Evolutionary conservation across 768 basidiomycete genomes (phyloP), one percentile per base, ranked within the genome.

Genomic region (Boletus reticuloceps): DNA sequence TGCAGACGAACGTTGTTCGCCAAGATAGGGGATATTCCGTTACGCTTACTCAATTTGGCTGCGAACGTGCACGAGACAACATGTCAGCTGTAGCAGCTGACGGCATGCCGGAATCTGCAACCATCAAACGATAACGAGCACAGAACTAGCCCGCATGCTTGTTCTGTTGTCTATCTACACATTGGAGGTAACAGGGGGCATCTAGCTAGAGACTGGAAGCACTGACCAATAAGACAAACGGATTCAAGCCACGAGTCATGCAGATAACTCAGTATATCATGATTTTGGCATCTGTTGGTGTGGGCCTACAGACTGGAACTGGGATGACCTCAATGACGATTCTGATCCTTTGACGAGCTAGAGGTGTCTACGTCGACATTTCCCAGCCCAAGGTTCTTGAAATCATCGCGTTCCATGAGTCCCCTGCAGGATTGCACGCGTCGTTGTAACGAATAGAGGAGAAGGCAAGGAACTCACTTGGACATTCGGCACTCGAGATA

Each of bases 401-500:
- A 93, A 14, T 93, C 85, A 63, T 94, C 93, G 44, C 81, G 79
- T 60, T 89, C 85, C 93, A 95, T 94, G 47, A 94, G 76, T n/a
- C 88, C 90, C 61, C 93, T 94, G 60, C 31, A 27, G 42, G 6
- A 39, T 39, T 16, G 20, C 32, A 37, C 17, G 58, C 47, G 37
- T 44, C 46, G 47, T 51, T 50, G 37, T 16, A 36, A 49, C 41
- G 51, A 47, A n/a, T 13, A 45, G 9, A 46, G 22, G 17, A 29
- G 53, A 20, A 50, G 22, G 34, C 44, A 57, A 39, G 27, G 32
- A 29, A 74, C 88, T 63, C 64, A 93, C 93, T 86, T 87, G 65
- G 82, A 75, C 94, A 96, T 95, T 59, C 94, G 78, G 66, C 94
- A 96, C 54, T 92, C 84, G 29, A 96, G 79, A 63, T 96, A 96